These are phyloP conservation scores for Citrullus amarus DNA, from an alignment of 306 rosid genomes.

Conservation along the genomic window DNA sequence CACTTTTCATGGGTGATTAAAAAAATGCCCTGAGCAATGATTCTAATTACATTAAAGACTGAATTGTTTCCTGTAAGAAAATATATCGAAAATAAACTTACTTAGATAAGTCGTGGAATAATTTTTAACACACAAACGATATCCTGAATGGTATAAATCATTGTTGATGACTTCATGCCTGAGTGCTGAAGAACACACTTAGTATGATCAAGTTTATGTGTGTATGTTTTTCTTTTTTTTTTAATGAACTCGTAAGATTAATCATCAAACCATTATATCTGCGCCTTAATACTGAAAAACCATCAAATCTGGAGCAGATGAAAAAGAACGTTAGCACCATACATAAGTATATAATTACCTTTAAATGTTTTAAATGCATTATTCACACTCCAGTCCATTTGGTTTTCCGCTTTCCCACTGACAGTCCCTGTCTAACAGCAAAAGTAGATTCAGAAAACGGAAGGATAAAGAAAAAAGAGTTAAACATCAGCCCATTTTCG, in stretches of 20 bases:
- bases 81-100: background rate
- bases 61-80: background rate
- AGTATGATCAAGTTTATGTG: background rate
- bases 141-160: background rate
- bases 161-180: background rate
- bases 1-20: background rate
- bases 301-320: background rate
- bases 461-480: background rate
- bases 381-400: conserved; percentile 70
- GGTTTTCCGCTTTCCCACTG: conserved; percentile 25
- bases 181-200: background rate
- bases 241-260: background rate
- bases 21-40: background rate
- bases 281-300: background rate
- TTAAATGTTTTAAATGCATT: conserved; percentile 51
- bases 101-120: background rate
- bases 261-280: background rate
- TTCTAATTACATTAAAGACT: background rate
- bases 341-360: conserved; percentile 25
- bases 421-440: conserved; percentile 29
- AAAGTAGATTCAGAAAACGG: background rate
- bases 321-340: background rate
- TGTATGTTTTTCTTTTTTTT: background rate
- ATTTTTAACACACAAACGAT: background rate
- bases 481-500: background rate